Evolutionary conservation across 139 green algal genomes (phyloP), one percentile per base, ranked within the genome.

Genomic region (Tetradesmus obliquus): DNA sequence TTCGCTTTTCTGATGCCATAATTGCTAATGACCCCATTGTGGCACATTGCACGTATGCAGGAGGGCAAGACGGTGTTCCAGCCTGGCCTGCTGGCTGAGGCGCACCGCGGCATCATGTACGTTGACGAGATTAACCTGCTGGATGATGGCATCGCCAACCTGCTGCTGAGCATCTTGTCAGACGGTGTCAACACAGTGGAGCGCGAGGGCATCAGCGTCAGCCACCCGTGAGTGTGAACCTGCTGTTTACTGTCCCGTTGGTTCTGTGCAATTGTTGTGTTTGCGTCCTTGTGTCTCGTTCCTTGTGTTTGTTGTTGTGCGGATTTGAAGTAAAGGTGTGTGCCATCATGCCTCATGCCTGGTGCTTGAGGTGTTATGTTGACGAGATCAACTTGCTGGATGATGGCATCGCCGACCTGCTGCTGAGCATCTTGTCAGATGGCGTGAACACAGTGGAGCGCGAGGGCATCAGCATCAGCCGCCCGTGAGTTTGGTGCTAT

Each of bases 121-220:
- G 94, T 96, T n/a, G 93, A 95, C 86, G 94, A 95, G 90, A 69
- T 99, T 92, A 99, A 99, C 94, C 97, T 99, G 91, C 95, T 99
- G 92, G 98, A 99, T 91, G 98, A 99, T 84, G 97, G 97, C 94
- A 99, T 99, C 83, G 96, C 96, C 94, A 99, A 99, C 95, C 95
- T 99, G 95, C 96, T 99, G 94, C 97, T 99, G 57, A 96, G 95
- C 94, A 98, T 99, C 91, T 93, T 99, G 3, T 96, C 94, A 1
- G 98, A 99, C 86, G 98, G 98, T 17, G 93, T 98, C 54, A 99
- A 99, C 92, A 95, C 99, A 15, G 98, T 99, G 54, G 98, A 99
- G 96, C 94, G 98, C 12, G 98, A 99, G 94, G 98, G 98, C 85
- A 97, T 99, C 91, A 98, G 95, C 88, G 97, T 99, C 92, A 95